Base-by-base conservation (phyloP, 495 filamentous ascomycete genomes). In the Delitschia confertaspora region DNA sequence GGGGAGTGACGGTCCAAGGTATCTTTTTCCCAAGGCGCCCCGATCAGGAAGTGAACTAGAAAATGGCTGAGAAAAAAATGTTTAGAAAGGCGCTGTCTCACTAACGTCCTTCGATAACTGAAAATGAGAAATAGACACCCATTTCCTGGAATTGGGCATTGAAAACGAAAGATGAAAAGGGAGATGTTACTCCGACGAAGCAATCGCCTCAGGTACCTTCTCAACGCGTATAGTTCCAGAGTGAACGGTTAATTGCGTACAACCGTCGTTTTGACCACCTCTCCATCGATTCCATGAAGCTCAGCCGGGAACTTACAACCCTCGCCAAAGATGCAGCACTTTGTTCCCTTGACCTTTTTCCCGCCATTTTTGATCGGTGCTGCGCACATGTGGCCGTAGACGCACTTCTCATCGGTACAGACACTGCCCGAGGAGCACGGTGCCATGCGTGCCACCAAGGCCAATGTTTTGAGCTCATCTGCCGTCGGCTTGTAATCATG, bases 361-460 rank as follows among this genome's bases (percentile, higher is more conserved):
- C 18, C 29, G 16, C 35, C 39, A 13, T 45, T 51, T 11, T 43
- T 38, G 2, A 25, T 20, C 11, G 59, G 60, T 9, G 55, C 57
- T 3, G 56, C 60, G 38, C 63, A 65, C 7, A 49, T 44, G 41
- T 94, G 87, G 11, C 87, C 86, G 55, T 91, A 93, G 34, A 88
- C 88, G 63, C 87, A 94, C 40, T 83, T 78, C 0, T 75, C 64
- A 30, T 79, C 76, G 24, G 82, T 77, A 58, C 87, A 94, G 13
- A 77, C 73, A 53, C 80, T 71, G 3, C 84, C 83, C 51, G 75
- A 76, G 4, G 71, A 68, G 63, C 87, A 94, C 7, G 85, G 85
- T 26, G 83, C 86, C 67, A 88, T 74, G 24, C 85, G 74, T 17
- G 84, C 77, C 33, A 91, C 72, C 31, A 79, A 76, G 2, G 74